Conservation (phyloP, 768 basidiomycete genomes). For the Leccinum sublutescens region DNA sequence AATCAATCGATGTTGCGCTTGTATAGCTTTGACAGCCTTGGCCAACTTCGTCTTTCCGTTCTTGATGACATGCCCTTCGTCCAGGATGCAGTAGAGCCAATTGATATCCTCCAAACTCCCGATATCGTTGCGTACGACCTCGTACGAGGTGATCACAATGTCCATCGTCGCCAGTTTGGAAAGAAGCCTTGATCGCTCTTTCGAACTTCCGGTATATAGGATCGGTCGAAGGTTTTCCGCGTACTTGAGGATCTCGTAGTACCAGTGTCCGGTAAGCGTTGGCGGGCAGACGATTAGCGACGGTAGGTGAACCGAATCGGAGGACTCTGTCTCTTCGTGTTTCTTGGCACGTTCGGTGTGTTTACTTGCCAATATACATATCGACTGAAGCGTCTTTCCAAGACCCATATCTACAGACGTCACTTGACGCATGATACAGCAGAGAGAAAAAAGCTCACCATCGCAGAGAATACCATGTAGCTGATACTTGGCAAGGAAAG, state of each 20-base stretch:
- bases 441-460: conserved; percentile 49
- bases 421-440: background rate
- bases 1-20: conserved; percentile 90
- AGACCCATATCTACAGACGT: conserved; percentile 86
- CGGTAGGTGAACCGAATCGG: conserved; percentile 82
- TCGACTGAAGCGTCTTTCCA: conserved; percentile 96
- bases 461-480: conserved; percentile 97
- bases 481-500: conserved; percentile 97
- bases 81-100: conserved; percentile 96
- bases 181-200: conserved; percentile 72
- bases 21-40: conserved; percentile 89
- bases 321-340: conserved; percentile 60
- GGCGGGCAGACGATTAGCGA: conserved; percentile 96
- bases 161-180: conserved; percentile 70
- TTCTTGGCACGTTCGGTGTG: conserved; percentile 81
- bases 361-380: conserved; percentile 94
- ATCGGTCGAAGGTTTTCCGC: conserved; percentile 79
- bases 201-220: conserved; percentile 84
- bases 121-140: conserved; percentile 95
- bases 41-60: conserved; percentile 98
- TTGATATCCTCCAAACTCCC: conserved; percentile 64
- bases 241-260: conserved; percentile 95
- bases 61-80: conserved; percentile 99
- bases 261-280: conserved; percentile 98
- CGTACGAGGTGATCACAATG: conserved; percentile 96